These are phyloP conservation scores for Spirogloea muscicola DNA, from an alignment of 139 green algal genomes.

Conservation along the genomic window DNA sequence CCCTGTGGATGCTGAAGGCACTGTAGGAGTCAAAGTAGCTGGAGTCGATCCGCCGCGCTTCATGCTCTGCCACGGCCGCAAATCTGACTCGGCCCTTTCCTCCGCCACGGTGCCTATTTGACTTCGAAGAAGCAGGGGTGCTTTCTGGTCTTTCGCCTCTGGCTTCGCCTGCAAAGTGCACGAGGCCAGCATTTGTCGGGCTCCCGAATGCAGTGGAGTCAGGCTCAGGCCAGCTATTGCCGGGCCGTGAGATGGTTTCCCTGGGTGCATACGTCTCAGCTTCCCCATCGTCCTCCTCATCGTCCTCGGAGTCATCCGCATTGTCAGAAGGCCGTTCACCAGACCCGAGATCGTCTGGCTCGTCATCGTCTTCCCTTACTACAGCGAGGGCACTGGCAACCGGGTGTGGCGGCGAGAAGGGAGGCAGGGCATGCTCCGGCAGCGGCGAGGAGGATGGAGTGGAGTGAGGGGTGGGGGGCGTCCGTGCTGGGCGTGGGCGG, in stretches of 20 bases:
- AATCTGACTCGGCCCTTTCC: conserved; percentile 30
- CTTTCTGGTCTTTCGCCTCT: conserved; percentile 5
- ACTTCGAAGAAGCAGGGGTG: too few relatives aligned
- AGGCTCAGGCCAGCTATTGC: too few relatives aligned
- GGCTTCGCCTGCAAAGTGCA: neutral
- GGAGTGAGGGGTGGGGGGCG: conserved; percentile 9
- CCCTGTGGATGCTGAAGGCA: conserved; percentile 83
- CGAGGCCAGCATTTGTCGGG: too few relatives aligned
- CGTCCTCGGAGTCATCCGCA: neutral
- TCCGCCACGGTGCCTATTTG: too few relatives aligned
- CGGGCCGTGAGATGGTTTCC: neutral
- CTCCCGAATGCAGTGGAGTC: too few relatives aligned
- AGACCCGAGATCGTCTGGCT: neutral
- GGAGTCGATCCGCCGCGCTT: conserved; percentile 15
- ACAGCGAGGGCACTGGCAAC: neutral
- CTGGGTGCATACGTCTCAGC: neutral
- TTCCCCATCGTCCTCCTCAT: neutral
- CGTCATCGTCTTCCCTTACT: conserved; percentile 7
- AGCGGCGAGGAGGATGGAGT: conserved; percentile 5
- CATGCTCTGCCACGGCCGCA: conserved; percentile 19
- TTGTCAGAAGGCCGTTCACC: neutral
- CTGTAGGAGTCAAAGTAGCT: conserved; percentile 61
- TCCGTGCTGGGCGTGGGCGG: neutral
- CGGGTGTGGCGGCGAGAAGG: neutral
- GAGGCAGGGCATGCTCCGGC: neutral